These are phyloP conservation scores for Coniochaeta sp. DNA, from an alignment of 2,329 filamentous ascomycete species.

Conservation along the genomic window DNA sequence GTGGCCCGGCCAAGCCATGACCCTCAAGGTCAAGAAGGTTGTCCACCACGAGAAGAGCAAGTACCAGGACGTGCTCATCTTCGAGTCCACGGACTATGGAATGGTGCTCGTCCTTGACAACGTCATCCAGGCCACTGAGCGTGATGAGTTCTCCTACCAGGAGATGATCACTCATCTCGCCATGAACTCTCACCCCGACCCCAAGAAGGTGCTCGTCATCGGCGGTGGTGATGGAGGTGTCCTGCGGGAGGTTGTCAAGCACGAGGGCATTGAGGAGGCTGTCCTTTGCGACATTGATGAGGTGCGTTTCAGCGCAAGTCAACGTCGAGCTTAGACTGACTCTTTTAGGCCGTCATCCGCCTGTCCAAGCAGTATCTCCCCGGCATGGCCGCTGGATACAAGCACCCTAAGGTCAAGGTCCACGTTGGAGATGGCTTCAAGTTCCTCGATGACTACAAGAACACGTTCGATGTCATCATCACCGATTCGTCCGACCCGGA, in stretches of 20 bases:
- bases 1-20: conserved; percentile 99
- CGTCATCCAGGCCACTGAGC: conserved; percentile 97
- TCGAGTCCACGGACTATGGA: conserved; percentile 95
- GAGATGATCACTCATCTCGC: conserved; percentile 99
- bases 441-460: conserved; percentile 94
- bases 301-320: conserved; percentile 38
- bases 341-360: conserved; percentile 77
- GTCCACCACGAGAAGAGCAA: conserved; percentile 98
- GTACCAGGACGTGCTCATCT: conserved; percentile 98
- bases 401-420: conserved; percentile 87
- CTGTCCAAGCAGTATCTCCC: conserved; percentile 98
- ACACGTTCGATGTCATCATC: conserved; percentile 98
- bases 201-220: conserved; percentile 97
- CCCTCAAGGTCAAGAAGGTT: conserved; percentile 93
- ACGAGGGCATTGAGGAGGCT: conserved; percentile 92
- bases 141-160: conserved; percentile 98
- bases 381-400: conserved; percentile 85
- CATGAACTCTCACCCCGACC: conserved; percentile 97
- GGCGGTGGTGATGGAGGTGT: conserved; percentile 97
- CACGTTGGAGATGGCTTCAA: conserved; percentile 98
- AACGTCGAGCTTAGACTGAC: background rate
- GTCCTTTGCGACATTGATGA: conserved; percentile 98
- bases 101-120: conserved; percentile 96
- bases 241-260: conserved; percentile 97
- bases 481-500: conserved; percentile 98